Base-by-base conservation (phyloP, 805 yeast species). In the Ogataea zsoltii region DNA sequence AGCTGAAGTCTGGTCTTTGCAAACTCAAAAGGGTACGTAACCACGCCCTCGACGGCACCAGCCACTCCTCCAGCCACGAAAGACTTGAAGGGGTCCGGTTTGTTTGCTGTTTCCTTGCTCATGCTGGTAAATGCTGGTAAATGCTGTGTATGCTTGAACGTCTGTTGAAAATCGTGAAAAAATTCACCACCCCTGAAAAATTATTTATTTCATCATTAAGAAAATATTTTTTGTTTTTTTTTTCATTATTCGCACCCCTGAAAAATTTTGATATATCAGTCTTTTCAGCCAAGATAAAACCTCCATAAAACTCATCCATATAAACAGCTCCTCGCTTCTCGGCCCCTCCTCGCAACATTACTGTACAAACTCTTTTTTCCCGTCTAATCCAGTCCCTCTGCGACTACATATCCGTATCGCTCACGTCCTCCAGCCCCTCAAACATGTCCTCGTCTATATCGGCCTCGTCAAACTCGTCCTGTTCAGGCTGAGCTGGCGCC, bases 51-150 rank as follows among this genome's bases (percentile, higher is more conserved):
- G 26, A 91, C 82, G 19, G 96, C 98, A 46, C 98, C 99, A 0
- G 98, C 99, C 0, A 87, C 75, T 42, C 97, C 97, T 45, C 99
- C 99, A 6, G 97, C 98, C 21, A 91, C 72, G 60, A 92, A 89
- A 1, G 97, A 88, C 58, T 85, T 82, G 49, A 78, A 60, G 2
- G 94, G 92, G 62, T 85, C 92, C 12, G 80, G 78, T 61, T 76
- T 62, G 29, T 55, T 57, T 3, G 33, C 33, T 12, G 23, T 19
- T 3, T 21, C 28, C 17, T 38, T 28, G 25, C 30, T 35, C 38
- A 25, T 23, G n/a, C 7, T 10, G 35, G n/a, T n/a, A n/a, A n/a
- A n/a, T n/a, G n/a, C n/a, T n/a, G n/a, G n/a, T n/a, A n/a, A n/a
- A n/a, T n/a, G 25, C 7, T 21, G 25, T 21, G 25, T 21, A 21